Evolutionary conservation across 768 basidiomycete species (phyloP), one percentile per base, ranked within the genome.

Genomic region (Trametes cinnabarina): DNA sequence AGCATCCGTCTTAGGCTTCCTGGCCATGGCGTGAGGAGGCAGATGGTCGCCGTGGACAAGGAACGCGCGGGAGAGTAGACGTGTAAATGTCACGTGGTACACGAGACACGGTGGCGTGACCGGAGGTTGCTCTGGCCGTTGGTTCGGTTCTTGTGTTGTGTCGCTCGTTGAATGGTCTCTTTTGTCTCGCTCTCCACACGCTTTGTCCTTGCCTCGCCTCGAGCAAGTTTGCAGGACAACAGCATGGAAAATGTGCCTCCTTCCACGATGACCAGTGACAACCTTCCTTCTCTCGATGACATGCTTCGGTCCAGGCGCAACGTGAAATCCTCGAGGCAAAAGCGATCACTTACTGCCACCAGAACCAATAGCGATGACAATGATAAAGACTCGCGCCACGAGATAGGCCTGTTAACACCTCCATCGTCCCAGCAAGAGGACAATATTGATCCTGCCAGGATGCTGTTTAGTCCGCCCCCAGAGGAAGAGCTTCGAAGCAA

Each of bases 391-490:
- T 37, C 60, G 9, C 46, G 37, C n/a, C 20, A 53, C 19, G 53
- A 60, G 12, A 63, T 61, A 30, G 69, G 69, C 20, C 62, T 68
- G 35, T 56, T 68, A 40, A 71, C 68, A 2, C 68, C 67, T 3
- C 66, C 69, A 14, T 60, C 62, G 17, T 68, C 64, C 57, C 73
- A 65, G 47, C 47, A 57, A 37, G 65, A 60, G 11, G 62, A 61
- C 19, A 60, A 63, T 35, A 55, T 55, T 23, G 60, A 63, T 44
- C 52, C 69, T 1, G 55, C 71, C 0, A 63, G 66, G 51, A 72
- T 72, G 66, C 60, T 77, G 37, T 83, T 87, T 58, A 81, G 84
- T 62, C 85, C 84, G 2, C 85, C 85, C 2, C 85, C 85, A 2
- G 85, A 87, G 62, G 85, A 87, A 61, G 73, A 71, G 1, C 67